phyloP scores from a whole-genome alignment of 208 protist species.

The Herpetomonas muscarum region DNA sequence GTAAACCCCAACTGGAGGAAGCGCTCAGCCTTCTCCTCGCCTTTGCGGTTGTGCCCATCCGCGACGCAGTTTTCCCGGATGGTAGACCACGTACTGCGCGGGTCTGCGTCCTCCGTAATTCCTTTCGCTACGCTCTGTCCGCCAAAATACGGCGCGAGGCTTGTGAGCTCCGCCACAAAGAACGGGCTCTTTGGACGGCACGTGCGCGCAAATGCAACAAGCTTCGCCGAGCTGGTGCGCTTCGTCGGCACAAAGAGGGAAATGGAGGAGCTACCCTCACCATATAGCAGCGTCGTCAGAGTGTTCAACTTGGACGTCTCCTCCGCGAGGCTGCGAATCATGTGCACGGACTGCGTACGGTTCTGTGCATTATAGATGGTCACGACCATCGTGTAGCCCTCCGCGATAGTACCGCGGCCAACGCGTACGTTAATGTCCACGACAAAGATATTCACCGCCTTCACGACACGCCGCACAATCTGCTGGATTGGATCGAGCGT shows the following conservation, averaged over 20 bases:
- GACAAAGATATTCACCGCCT: conserved; percentile 88
- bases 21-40: conserved; percentile 68
- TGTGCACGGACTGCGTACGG: conserved; percentile 73
- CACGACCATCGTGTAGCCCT: conserved; percentile 90
- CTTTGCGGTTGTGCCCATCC: conserved; percentile 39
- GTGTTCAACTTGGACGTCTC: conserved; percentile 79
- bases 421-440: conserved; percentile 87
- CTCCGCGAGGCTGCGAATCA: conserved; percentile 84
- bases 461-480: conserved; percentile 85
- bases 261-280: conserved; percentile 86
- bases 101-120: conserved; percentile 53
- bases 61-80: conserved; percentile 77
- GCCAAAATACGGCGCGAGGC: conserved; percentile 66
- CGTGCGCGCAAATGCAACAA: conserved; percentile 84
- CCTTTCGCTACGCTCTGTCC: conserved; percentile 59
- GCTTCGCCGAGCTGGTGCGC: conserved; percentile 63
- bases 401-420: conserved; percentile 80
- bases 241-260: conserved; percentile 84
- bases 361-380: conserved; percentile 89
- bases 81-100: conserved; percentile 61
- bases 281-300: conserved; percentile 83
- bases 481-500: conserved; percentile 82
- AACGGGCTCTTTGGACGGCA: conserved; percentile 90
- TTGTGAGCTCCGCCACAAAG: conserved; percentile 80
- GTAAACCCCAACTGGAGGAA: conserved; percentile 78